Base-by-base conservation (phyloP, 2,329 filamentous ascomycete genomes). In the Xylariaceae sp. region DNA sequence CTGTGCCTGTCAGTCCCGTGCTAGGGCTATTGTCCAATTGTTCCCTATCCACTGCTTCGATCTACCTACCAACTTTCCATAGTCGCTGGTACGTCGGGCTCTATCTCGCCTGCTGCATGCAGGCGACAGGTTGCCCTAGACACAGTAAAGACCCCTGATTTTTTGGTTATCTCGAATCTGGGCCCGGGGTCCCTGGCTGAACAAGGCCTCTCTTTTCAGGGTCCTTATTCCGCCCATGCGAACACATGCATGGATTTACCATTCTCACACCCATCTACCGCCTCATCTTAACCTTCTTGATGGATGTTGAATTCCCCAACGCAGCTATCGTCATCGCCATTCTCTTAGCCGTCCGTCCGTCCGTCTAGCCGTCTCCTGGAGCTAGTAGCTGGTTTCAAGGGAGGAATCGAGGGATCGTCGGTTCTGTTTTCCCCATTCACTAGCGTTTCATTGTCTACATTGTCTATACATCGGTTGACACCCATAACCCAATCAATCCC, bases 21-120 rank as follows among this genome's bases (percentile, higher is more conserved):
- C 57, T 60, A 21, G 54, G 55, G 46, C 52, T 64, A 23, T 47
- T 49, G 32, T 59, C 62, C 59, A 62, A 62, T 62, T 54, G 37
- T 54, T 62, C 37, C 26, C 32, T 37, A 44, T 37, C 50, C 50
- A 48, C 52, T 53, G 29, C 58, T 57, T 57, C 37, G 59, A 61
- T 62, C 59, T 60, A 10, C 32, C 50, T 56, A 57, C 52, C 60
- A 48, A 58, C 26, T 29, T 37, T 37, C 12, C 32, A 12, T 37
- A 37, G 32, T 7, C 6, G 12, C 32, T 16, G 32, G 32, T 37
- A 37, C 32, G 12, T 16, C 14, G 7, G 3, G n/a, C n/a, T n/a
- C 32, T 10, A 37, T 37, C 32, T 37, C 32, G 32, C 14, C 32
- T 37, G 32, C 32, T 10, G 32, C 14, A 4, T 37, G 32, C 32